phyloP scores from a whole-genome alignment of 441 rosid species.

The Euphorbia corollata region DNA sequence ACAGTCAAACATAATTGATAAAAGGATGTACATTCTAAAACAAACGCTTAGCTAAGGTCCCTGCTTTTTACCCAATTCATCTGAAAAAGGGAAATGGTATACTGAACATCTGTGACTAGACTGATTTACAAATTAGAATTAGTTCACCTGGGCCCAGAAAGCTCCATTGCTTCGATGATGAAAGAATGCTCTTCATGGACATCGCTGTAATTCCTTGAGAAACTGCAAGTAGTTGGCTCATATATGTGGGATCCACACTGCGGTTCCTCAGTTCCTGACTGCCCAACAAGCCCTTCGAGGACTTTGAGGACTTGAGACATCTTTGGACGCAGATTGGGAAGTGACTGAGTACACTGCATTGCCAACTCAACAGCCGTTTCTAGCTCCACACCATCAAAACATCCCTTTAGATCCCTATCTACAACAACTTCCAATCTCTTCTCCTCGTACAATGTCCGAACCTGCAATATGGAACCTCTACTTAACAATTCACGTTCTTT shows the following conservation, averaged over 20 bases:
- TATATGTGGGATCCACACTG: slow-evolving; percentile 29
- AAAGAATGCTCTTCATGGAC: slow-evolving; percentile 63
- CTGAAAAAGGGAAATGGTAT: background rate
- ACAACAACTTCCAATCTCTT: slow-evolving; percentile 56
- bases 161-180: slow-evolving; percentile 88
- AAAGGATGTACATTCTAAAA: too few relatives aligned
- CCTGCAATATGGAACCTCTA: slow-evolving; percentile 34
- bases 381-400: slow-evolving; percentile 54
- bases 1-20: too few relatives aligned
- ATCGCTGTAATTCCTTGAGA: slow-evolving; percentile 28
- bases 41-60: too few relatives aligned
- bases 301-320: slow-evolving; percentile 69
- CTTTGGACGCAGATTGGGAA: slow-evolving; percentile 61
- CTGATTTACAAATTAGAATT: slow-evolving; percentile 17
- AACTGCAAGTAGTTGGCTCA: slow-evolving; percentile 48
- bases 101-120: background rate
- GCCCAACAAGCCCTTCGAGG: slow-evolving; percentile 60
- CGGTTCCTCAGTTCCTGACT: slow-evolving; percentile 39
- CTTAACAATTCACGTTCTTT: background rate
- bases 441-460: slow-evolving; percentile 64
- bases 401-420: slow-evolving; percentile 67
- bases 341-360: slow-evolving; percentile 62
- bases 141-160: slow-evolving; percentile 77
- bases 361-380: slow-evolving; percentile 61
- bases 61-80: background rate